phyloP scores from a whole-genome alignment of 2,329 filamentous ascomycete genomes.

The Incumbomyces lentus region DNA sequence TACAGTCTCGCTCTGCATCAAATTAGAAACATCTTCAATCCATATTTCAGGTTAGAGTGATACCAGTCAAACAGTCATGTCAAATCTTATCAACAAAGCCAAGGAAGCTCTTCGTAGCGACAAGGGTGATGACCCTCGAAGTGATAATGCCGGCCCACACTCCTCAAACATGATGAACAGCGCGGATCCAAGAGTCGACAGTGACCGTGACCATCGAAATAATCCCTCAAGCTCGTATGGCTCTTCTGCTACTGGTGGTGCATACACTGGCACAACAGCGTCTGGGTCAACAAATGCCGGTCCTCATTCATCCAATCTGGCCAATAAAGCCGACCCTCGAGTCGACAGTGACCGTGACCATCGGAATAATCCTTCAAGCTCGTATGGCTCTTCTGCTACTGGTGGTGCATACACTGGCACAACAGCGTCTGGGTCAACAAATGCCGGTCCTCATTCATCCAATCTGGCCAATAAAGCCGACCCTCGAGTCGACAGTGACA shows the following conservation, averaged over 20 bases:
- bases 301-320: slow-evolving; percentile 26
- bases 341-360: slow-evolving; percentile 18
- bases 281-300: slow-evolving; percentile 26
- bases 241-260: not conserved
- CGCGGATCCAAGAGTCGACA: slow-evolving; percentile 22
- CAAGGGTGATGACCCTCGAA: slow-evolving; percentile 17
- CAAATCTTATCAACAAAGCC: slow-evolving; percentile 37
- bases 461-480: slow-evolving; percentile 22
- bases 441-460: slow-evolving; percentile 29
- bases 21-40: not conserved
- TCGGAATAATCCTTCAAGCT: slow-evolving; percentile 11
- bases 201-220: slow-evolving; percentile 18
- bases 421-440: slow-evolving; percentile 20
- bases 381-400: not conserved
- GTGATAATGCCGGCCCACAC: slow-evolving; percentile 31
- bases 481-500: slow-evolving; percentile 21
- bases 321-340: slow-evolving; percentile 24
- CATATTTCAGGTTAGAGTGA: not conserved
- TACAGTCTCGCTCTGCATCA: not conserved
- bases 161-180: slow-evolving; percentile 37
- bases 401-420: not conserved
- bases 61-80: slow-evolving; percentile 28
- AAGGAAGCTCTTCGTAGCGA: slow-evolving; percentile 35
- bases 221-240: slow-evolving; percentile 8
- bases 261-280: not conserved